phyloP scores from a whole-genome alignment of 148 eudicot species.

The Silene conica region DNA sequence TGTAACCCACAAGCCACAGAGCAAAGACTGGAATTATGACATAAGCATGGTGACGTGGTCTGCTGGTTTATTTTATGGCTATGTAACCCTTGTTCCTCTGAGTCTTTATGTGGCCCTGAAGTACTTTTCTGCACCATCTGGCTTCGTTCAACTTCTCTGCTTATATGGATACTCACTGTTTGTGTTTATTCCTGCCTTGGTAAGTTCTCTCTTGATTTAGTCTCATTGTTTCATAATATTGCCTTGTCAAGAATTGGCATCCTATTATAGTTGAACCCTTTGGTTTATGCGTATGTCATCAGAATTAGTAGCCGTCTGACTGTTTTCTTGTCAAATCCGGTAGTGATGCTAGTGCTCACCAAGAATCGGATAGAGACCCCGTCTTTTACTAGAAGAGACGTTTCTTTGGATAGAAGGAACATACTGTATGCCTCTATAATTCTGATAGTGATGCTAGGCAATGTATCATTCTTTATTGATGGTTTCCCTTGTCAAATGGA shows the following conservation, averaged over 20 bases:
- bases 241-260: background rate
- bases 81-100: conserved; percentile 76
- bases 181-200: conserved; percentile 90
- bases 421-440: no score
- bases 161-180: conserved; percentile 86
- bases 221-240: background rate
- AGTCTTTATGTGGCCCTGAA: conserved; percentile 74
- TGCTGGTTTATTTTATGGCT: conserved; percentile 96
- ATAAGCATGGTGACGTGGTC: conserved; percentile 93
- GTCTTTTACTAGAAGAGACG: no score
- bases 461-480: no score
- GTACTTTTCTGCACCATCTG: conserved; percentile 96
- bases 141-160: conserved; percentile 87
- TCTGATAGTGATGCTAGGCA: no score
- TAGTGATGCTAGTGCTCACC: no score
- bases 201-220: conserved; percentile 28
- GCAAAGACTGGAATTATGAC: conserved; percentile 85
- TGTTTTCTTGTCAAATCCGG: no score
- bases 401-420: no score
- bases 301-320: no score
- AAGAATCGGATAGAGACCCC: no score
- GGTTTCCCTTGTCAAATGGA: no score
- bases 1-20: conserved; percentile 72
- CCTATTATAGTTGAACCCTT: background rate
- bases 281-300: no score